Evolutionary conservation across 176 grass and related monocot species (phyloP), one percentile per base, ranked within the genome.

Genomic region (Oryza brachyantha): DNA sequence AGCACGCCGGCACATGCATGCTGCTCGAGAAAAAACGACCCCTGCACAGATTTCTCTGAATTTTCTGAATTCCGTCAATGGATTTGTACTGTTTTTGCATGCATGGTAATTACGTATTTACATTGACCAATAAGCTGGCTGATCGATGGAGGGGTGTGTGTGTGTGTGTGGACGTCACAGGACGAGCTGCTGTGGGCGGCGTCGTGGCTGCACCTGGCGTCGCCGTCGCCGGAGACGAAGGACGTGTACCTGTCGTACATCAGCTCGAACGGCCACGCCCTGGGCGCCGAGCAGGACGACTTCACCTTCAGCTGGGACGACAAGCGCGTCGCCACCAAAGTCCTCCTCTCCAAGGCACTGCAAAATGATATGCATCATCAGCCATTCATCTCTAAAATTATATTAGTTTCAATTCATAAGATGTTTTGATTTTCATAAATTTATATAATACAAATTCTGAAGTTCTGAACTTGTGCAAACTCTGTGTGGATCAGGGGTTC

Each of bases 231-330:
- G 7, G 60, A 59, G n/a, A n/a, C n/a, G 14, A 67, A 62, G 17
- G 29, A 66, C 68, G 59, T 57, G 17, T 97, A 91, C 88, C 28
- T 97, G 74, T 93, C 93, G 29, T 97, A 97, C 80, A 91, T 97
- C 74, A 37, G 72, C 58, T 21, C 74, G 3, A 97, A 97, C n/a
- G 90, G 90, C 34, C 46, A 84, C 37, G 77, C 2, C 8, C 72
- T 97, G 5, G 93, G 93, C 32, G 88, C 50, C 3, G 88, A 90
- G 22, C 68, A 97, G 17, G 93, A 97, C 81, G 83, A 82, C 77
- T 93, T 83, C 84, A 90, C 90, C 57, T 86, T 97, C 77, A 93
- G 90, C 75, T 97, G 93, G 90, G 90, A 97, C 72, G 90, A 93
- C 79, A 97, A 97, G 88, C 90, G 87, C 17, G 12, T 79, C 1